Base-by-base conservation (phyloP, 192 early-diverging fungal species). In the Haplosporangium gracile region DNA sequence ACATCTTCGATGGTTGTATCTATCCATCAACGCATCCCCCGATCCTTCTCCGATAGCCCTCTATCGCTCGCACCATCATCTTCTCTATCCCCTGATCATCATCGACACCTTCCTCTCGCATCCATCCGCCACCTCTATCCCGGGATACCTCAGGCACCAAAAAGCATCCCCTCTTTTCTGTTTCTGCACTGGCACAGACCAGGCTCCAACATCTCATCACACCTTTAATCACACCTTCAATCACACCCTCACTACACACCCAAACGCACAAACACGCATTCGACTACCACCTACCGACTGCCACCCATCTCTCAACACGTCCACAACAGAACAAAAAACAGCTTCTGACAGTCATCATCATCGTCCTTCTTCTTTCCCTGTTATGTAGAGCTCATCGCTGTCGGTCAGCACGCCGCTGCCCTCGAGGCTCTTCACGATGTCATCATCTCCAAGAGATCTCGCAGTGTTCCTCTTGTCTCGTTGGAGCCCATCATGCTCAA, bases 401-500 rank as follows among this genome's bases (percentile, higher is more conserved):
- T 98, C 70, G 94, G 93, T 6, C 97, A 98, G 91, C 89, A 95
- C 71, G 92, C 89, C 29, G 90, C 95, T 70, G 98, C 98, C 51
- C 91, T 99, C 69, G 92, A 94, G 78, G 92, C 96, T 32, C 94
- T 99, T 69, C 95, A 97, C 85, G 98, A 99, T 81, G 94, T 97
- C 60, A 93, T 99, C 78, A 95, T 97, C 87, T 94, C 95, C 71
- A 97, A 97, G 88, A 94, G 97, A 72, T 93, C 97, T 65, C 94
- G 98, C 79, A 93, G 91, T 74, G 95, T 93, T 68, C 94, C 96
- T 36, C 89, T 98, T 26, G 85, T 90, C 38, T 91, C 91, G 38
- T 92, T 98, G 75, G 98, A 99, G 90, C 97, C 98, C 78, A 97
- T 98, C 78, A 93, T 99, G 90, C 92, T 96, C 83, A 95, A 96